Evolutionary conservation across 208 protist genomes (phyloP), one percentile per base, ranked within the genome.

Genomic region (Leishmania mexicana): DNA sequence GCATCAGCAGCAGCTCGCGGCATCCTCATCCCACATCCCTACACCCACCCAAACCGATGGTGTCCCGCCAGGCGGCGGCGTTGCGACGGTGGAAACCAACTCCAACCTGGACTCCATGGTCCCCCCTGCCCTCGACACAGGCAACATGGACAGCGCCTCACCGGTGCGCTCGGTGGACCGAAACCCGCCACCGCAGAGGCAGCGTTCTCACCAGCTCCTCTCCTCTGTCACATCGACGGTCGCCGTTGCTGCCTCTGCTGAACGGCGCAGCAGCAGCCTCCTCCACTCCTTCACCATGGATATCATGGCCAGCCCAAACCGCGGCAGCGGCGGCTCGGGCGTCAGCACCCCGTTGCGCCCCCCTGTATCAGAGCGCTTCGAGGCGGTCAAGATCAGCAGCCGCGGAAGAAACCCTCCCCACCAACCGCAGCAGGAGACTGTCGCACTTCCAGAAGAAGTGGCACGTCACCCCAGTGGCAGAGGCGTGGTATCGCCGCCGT

Each of bases 281-380:
- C 42, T 70, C 24, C 80, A 49, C 42, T 10, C 80, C 75, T 68
- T 79, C 42, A 53, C 11, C 57, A 38, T 76, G 17, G 81, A 84
- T 3, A 28, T 64, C 54, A 15, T 70, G 15, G 58, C 38, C 57
- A 86, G 81, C 75, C 45, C 71, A 8, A 81, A 70, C 38, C 53
- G 80, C n/a, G 53, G 70, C 24, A 49, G 75, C 35, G 57, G n/a
- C 64, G 42, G 45, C 62, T 45, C 54, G 49, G 42, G 51, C 19
- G 2, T 74, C 58, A 72, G 67, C 70, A 87, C 86, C 19, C 83
- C 86, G 60, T 75, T 88, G 78, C 84, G 83, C 68, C 87, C 84
- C 58, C 84, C 83, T 74, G 75, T 90, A 53, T 90, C 80, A 45
- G 87, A 88, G 72, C 84, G 80, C 70, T 87, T 90, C 53, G 84